Percentiles rank a stretch among this genome's conserved stretches.
These are phyloP conservation scores for Fremontodendron californicum DNA, from an alignment of 345 rosid species.

Conservation along the genomic window DNA sequence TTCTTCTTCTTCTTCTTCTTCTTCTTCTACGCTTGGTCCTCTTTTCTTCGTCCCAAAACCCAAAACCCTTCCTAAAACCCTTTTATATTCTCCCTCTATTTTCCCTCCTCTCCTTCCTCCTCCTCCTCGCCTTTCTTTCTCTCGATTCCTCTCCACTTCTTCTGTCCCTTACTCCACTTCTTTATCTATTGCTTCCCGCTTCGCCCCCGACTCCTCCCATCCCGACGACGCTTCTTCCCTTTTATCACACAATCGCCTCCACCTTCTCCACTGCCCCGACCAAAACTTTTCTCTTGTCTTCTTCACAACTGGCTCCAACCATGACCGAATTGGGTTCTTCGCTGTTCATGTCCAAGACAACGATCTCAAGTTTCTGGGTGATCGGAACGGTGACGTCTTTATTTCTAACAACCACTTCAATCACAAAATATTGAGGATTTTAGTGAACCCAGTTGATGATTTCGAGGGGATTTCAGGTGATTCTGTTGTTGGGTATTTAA, in stretches of 20 bases:
- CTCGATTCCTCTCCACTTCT: constrained; percentile 45
- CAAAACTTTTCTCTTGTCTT: constrained; percentile 32
- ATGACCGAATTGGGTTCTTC: constrained; percentile 36
- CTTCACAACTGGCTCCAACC: constrained; percentile 59
- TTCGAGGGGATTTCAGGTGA: constrained; percentile 8
- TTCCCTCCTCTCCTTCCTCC: constrained; percentile 40
- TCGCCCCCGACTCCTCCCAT: constrained; percentile 18
- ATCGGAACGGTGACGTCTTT: constrained; percentile 31
- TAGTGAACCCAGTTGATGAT: constrained; percentile 36
- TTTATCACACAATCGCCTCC: constrained; percentile 47
- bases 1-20: constrained; percentile 7
- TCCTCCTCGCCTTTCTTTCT: constrained; percentile 41
- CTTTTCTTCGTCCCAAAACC: constrained; percentile 34
- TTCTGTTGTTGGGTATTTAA: constrained; percentile 39
- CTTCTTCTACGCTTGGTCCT: constrained; percentile 18
- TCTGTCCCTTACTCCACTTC: constrained; percentile 37
- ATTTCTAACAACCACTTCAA: constrained; percentile 28
- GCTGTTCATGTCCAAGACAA: no score
- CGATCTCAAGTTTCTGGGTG: background rate
- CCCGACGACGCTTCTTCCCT: constrained; percentile 12
- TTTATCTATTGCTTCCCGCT: constrained; percentile 26
- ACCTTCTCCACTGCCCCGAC: constrained; percentile 41
- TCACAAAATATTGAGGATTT: constrained; percentile 40
- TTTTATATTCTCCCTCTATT: constrained; percentile 44
- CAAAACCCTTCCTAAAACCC: constrained; percentile 31